A percentile compares a stretch with the other conserved stretches of the same genome.
These are phyloP conservation scores for Cryoendolithus antarcticus DNA, from an alignment of 2,329 filamentous ascomycete genomes.

Conservation along the genomic window DNA sequence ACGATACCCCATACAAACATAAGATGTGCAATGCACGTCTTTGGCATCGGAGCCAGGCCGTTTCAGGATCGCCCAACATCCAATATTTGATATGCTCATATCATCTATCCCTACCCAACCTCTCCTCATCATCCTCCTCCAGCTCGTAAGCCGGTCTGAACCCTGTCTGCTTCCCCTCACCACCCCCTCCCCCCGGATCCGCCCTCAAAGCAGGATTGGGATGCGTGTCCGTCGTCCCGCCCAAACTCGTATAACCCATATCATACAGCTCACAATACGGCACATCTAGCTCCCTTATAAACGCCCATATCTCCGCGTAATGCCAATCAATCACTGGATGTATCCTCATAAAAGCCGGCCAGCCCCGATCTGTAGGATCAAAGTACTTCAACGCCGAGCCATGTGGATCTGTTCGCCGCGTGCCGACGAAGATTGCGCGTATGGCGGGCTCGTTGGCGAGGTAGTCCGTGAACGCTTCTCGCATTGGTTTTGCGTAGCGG, in stretches of 20 bases:
- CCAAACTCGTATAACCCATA: constrained; percentile 80
- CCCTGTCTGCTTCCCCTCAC: constrained; percentile 6
- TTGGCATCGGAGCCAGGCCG: too few species aligned
- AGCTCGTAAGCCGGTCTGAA: constrained; percentile 69
- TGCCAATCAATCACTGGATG: constrained; percentile 98
- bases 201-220: constrained; percentile 64
- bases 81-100: background rate
- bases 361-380: constrained; percentile 74
- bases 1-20: too few species aligned
- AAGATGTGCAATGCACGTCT: too few species aligned
- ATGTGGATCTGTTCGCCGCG: constrained; percentile 83
- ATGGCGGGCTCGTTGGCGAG: constrained; percentile 52
- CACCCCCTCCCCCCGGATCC: constrained; percentile 21
- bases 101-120: constrained; percentile 50
- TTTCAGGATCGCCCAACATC: too few species aligned
- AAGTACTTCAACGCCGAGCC: constrained; percentile 69
- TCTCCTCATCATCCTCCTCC: constrained; percentile 62
- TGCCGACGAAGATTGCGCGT: constrained; percentile 75
- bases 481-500: constrained; percentile 69
- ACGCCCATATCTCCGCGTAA: constrained; percentile 87
- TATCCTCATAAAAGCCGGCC: constrained; percentile 85
- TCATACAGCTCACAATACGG: constrained; percentile 85
- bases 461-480: constrained; percentile 66
- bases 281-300: constrained; percentile 65
- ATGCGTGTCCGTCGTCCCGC: constrained; percentile 75